These are phyloP conservation scores for Myrica gale DNA, from an alignment of 306 rosid genomes.

Conservation along the genomic window DNA sequence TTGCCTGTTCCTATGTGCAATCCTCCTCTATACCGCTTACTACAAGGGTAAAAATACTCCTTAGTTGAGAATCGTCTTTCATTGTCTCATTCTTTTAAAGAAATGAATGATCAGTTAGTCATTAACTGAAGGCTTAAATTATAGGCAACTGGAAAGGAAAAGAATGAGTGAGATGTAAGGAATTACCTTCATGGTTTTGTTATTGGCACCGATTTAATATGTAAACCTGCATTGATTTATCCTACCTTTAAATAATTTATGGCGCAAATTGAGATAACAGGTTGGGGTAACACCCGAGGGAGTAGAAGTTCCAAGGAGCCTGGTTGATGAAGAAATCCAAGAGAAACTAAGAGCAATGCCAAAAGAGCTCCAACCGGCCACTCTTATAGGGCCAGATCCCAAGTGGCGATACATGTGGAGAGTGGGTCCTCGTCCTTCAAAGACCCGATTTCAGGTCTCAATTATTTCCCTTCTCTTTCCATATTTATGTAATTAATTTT, in stretches of 20 bases:
- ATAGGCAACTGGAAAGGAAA: neutral
- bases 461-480: neutral
- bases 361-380: conserved; percentile 51
- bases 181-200: neutral
- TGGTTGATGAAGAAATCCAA: conserved; percentile 87
- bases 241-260: neutral
- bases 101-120: neutral
- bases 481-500: neutral
- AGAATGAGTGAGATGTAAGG: neutral
- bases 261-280: conserved; percentile 39
- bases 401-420: conserved; percentile 98
- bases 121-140: neutral
- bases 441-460: conserved; percentile 75
- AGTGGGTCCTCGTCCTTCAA: conserved; percentile 79
- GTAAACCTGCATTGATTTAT: neutral
- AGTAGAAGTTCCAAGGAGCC: conserved; percentile 88
- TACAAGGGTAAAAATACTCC: neutral
- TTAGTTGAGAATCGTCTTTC: neutral
- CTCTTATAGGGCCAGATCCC: conserved; percentile 77
- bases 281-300: conserved; percentile 95
- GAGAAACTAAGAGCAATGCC: conserved; percentile 72
- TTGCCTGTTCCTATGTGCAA: too few relatives aligned
- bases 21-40: too few relatives aligned
- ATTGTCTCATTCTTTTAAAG: neutral
- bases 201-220: neutral